A percentile compares a stretch with the other conserved stretches of the same genome.
phyloP scores from a whole-genome alignment of 2,329 filamentous ascomycete genomes.

The Hortaea werneckii region DNA sequence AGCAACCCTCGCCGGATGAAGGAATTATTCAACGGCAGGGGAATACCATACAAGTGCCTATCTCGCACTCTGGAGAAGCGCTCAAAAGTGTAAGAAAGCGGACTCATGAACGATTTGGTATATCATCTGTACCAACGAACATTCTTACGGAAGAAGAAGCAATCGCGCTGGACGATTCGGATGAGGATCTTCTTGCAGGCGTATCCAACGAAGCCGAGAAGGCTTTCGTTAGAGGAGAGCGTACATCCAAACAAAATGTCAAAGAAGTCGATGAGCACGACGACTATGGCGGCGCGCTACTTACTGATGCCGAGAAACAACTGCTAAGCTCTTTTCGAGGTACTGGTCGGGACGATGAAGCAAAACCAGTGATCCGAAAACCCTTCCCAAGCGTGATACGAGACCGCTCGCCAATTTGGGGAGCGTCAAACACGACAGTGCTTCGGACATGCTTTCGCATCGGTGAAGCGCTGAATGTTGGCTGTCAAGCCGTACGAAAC shows the following conservation, averaged over 20 bases:
- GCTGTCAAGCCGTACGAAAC: constrained; percentile 35
- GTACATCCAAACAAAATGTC: constrained; percentile 18
- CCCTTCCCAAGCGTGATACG: constrained; percentile 41
- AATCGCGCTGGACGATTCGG: constrained; percentile 4
- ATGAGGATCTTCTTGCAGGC: constrained; percentile 5
- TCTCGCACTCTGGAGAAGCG: too few species aligned
- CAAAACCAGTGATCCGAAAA: constrained; percentile 40
- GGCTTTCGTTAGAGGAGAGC: background rate
- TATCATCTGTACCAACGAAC: too few species aligned
- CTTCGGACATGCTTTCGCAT: constrained; percentile 55
- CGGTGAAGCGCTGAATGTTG: constrained; percentile 47
- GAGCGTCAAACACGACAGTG: constrained; percentile 37
- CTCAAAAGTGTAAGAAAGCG: too few species aligned
- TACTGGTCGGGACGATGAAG: constrained; percentile 1
- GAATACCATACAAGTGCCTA: too few species aligned
- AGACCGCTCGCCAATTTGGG: constrained; percentile 45
- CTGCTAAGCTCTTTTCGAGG: constrained; percentile 10
- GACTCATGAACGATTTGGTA: too few species aligned
- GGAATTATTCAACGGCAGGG: too few species aligned
- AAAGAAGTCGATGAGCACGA: constrained; percentile 20
- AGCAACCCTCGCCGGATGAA: too few species aligned
- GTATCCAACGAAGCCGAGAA: constrained; percentile 7
- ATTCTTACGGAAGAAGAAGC: constrained; percentile 8
- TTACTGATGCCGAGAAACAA: constrained; percentile 15
- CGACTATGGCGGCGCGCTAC: constrained; percentile 21